Base-by-base conservation (phyloP, 371 early-diverging fungal genomes). In the Homolaphlyctis polyrhiza region DNA sequence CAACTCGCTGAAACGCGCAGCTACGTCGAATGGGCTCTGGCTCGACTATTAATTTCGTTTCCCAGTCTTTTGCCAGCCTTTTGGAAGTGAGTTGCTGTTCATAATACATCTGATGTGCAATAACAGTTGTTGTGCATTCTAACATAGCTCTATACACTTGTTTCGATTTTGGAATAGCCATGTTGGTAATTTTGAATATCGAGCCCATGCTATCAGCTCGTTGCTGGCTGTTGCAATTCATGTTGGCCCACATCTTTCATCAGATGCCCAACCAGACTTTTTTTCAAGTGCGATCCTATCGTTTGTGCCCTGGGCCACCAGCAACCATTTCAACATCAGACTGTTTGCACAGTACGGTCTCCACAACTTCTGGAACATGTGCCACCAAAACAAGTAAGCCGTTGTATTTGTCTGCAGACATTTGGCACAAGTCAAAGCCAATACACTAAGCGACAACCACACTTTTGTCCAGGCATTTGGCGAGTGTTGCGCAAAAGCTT, bases 181-280 rank as follows among this genome's bases (percentile, higher is more conserved):
- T 5, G 28, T 66, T 65, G 27, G 58, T 18, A 60, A 74, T 25
- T 66, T 77, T 3, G 76, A 73, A 29, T 61, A 60, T 14, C 76
- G 73, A 30, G 76, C 84, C 0, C 76, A 81, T 18, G 69, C 70
- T 35, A 68, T 79, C 8, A 74, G 76, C 18, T 84, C 85, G 11
- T 36, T 83, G 23, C 57, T 85, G 2, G 75, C 79, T 0, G 66
- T 82, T 0, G 71, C 76, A 2, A 1, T 50, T 27, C 71, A 70
- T 58, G 35, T 72, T 25, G 66, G 68, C 21, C 54, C 35, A 21
- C 35, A 60, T 45, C 50, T 71, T 28, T 59, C 59, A 14, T 25
- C 30, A 1, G 57, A 18, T 1, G 33, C 0, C 35, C 65, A 70
- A 54, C 21, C 54, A 34, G 3, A 13, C 28, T 68, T 58, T 36